Evolutionary conservation across 352 stramenopile species (phyloP).

Genomic region (Phytophthora cactorum): DNA sequence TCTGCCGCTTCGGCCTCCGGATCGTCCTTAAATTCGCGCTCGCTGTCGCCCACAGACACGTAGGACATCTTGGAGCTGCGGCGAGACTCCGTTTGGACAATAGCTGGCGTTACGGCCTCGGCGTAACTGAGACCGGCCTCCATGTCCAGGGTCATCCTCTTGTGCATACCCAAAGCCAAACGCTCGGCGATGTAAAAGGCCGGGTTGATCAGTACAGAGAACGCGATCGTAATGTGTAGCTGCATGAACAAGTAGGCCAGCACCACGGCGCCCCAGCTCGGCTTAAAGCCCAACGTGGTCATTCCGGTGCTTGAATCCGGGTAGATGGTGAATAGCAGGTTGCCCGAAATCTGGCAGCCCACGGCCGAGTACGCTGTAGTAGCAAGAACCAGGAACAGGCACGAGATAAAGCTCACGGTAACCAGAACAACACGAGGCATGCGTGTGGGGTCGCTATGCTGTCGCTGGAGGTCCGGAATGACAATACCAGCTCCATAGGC

Average conservation of each 20-base stretch:
- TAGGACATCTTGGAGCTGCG: slow-evolving; percentile 50
- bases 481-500: slow-evolving; percentile 63
- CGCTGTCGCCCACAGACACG: slow-evolving; percentile 42
- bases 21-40: slow-evolving; percentile 32
- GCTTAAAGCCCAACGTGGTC: slow-evolving; percentile 51
- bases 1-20: slow-evolving; percentile 33
- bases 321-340: slow-evolving; percentile 54
- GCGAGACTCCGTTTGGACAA: slow-evolving; percentile 24
- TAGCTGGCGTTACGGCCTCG: slow-evolving; percentile 20
- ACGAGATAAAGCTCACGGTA: slow-evolving; percentile 54
- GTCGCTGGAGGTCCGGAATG: slow-evolving; percentile 56
- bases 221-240: slow-evolving; percentile 53
- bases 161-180: slow-evolving; percentile 69
- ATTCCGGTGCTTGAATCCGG: slow-evolving; percentile 22
- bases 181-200: slow-evolving; percentile 65
- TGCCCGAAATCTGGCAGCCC: slow-evolving; percentile 62
- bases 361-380: slow-evolving; percentile 46
- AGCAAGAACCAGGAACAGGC: slow-evolving; percentile 54
- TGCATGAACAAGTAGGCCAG: slow-evolving; percentile 67
- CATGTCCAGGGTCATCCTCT: slow-evolving; percentile 17
- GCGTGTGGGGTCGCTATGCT: slow-evolving; percentile 46
- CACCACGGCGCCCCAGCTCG: slow-evolving; percentile 49
- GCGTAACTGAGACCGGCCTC: slow-evolving; percentile 28
- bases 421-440: slow-evolving; percentile 62
- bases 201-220: slow-evolving; percentile 51